Conservation (phyloP, 2,329 filamentous ascomycete species). For the Xylaria sp. region DNA sequence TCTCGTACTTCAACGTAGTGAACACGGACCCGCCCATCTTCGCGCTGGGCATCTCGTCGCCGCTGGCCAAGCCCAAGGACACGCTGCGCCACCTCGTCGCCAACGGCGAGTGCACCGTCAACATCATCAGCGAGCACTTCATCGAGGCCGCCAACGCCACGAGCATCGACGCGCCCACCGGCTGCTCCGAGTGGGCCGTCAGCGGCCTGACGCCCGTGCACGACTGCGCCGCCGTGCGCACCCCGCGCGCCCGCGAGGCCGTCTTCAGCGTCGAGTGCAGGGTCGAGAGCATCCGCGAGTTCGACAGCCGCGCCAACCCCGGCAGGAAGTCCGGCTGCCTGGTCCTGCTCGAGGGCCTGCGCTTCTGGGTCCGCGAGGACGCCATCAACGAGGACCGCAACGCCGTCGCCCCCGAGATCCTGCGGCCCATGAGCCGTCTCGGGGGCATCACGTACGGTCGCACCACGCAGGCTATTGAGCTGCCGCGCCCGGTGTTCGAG, state of each 20-base stretch:
- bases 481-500: conserved; percentile 66
- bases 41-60: conserved; percentile 58
- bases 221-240: conserved; percentile 67
- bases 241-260: conserved; percentile 79
- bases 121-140: conserved; percentile 84
- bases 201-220: conserved; percentile 74
- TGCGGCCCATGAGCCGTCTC: conserved; percentile 77
- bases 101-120: conserved; percentile 79
- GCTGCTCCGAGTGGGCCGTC: conserved; percentile 78
- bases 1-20: conserved; percentile 84
- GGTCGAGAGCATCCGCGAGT: conserved; percentile 76
- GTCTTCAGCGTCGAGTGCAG: conserved; percentile 83
- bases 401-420: conserved; percentile 74
- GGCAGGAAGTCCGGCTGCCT: conserved; percentile 78
- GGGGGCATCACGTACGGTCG: conserved; percentile 88
- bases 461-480: conserved; percentile 71
- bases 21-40: conserved; percentile 89
- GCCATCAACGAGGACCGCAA: conserved; percentile 79
- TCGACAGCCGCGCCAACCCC: conserved; percentile 71
- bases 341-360: conserved; percentile 79
- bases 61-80: conserved; percentile 70
- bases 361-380: conserved; percentile 90
- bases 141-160: conserved; percentile 88
- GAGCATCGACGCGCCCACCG: conserved; percentile 77
- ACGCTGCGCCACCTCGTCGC: conserved; percentile 75